A percentile compares a stretch with the other conserved stretches of the same genome.
Conservation (phyloP, 2,329 filamentous ascomycete genomes). For the Penicillium sclerotiorum region DNA sequence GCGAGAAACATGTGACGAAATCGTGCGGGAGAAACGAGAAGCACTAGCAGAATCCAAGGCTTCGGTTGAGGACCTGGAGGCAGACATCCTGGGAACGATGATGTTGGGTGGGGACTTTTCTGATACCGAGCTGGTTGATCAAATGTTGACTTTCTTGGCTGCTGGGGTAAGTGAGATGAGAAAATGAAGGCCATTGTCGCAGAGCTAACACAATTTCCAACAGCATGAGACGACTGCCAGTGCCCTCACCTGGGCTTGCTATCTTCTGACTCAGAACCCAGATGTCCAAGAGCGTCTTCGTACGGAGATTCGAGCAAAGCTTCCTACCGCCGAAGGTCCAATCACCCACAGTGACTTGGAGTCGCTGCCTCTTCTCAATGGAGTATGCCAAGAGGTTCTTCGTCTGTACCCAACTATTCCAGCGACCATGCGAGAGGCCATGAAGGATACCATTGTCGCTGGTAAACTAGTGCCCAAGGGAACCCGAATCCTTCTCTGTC, state of each 20-base stretch:
- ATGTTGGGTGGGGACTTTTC: constrained; percentile 42
- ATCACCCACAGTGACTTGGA: constrained; percentile 56
- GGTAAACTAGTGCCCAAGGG: constrained; percentile 68
- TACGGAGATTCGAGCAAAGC: constrained; percentile 51
- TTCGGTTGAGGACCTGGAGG: constrained; percentile 41
- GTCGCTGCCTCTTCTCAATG: constrained; percentile 73
- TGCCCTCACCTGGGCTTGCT: constrained; percentile 58
- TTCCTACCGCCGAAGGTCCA: constrained; percentile 42
- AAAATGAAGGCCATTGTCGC: no score
- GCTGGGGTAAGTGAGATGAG: constrained; percentile 41
- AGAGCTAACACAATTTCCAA: no score
- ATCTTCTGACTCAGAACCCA: constrained; percentile 55
- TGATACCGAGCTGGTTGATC: constrained; percentile 44
- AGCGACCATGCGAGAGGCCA: constrained; percentile 42
- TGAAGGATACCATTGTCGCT: constrained; percentile 57
- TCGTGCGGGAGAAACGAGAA: constrained; percentile 37
- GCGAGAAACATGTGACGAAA: constrained; percentile 36
- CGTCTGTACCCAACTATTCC: constrained; percentile 47
- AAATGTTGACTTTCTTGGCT: constrained; percentile 47
- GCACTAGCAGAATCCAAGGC: constrained; percentile 33
- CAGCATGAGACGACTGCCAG: constrained; percentile 61
- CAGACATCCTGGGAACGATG: constrained; percentile 43
- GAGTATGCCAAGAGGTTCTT: constrained; percentile 74
- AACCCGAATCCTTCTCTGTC: constrained; percentile 68
- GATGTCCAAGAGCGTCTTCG: constrained; percentile 53